Evolutionary conservation across 2,329 filamentous ascomycete species (phyloP), one percentile per base, ranked within the genome.

Genomic region (Stemphylium vesicarium): DNA sequence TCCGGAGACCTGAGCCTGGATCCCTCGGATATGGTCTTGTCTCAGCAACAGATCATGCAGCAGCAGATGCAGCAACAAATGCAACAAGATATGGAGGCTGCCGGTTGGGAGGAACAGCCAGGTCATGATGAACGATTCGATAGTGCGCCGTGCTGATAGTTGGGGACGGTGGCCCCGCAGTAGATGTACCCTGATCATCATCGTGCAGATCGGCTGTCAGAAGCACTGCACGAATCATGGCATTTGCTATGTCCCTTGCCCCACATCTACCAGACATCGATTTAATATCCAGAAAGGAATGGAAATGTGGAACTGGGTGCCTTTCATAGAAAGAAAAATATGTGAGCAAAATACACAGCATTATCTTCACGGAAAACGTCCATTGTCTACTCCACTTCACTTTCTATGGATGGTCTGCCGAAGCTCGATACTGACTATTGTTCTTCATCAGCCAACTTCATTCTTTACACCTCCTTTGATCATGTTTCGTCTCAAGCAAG

Each of bases 361-460:
- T 3, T 9, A 29, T 29, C 26, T 29, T 29, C 26, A 11, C 26
- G 11, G 4, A 11, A 11, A 2, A 29, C 4, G 2, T 29, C 9
- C 26, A 10, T 24, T 24, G 7, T 24, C 16, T 29, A 38, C 4
- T 39, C 16, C 18, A 40, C 5, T 4, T 20, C 18, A 13, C 24
- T 51, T 8, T 45, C 49, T n/a, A 39, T 22, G 2, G 40, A 45
- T 16, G 49, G 40, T 32, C 33, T 43, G 5, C 49, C 16, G 22
- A 51, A 51, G 16, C 40, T 45, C 31, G 49, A 51, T 24, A 51
- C 12, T 12, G 49, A 51, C 49, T 51, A 51, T 39, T 51, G 20
- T 18, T 12, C 29, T 9, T 3, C 13, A 20, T 38, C 41, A 43
- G 15, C 22, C 22, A 8, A 24, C 22, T 7, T 8, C 6, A 8